Evolutionary conservation across 2,329 filamentous ascomycete species (phyloP), one percentile per base, ranked within the genome.

Genomic region (Karstenula rhodostoma): DNA sequence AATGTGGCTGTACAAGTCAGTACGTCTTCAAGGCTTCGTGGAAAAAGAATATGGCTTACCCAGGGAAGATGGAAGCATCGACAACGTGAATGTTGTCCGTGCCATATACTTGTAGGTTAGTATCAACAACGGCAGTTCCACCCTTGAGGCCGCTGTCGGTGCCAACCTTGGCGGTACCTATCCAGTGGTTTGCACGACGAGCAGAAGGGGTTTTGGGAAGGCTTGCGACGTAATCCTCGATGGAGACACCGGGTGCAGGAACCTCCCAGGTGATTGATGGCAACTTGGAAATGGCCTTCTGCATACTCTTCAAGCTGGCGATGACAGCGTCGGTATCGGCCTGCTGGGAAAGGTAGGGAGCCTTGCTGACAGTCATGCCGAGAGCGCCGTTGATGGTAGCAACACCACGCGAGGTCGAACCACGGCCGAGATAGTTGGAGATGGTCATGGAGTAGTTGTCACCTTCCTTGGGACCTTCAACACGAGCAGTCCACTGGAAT

Each of bases 401-500:
- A 47, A 84, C 80, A 49, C 88, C 88, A 42, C 87, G 81, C 15
- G 87, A 88, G n/a, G 83, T 84, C 23, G 85, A 80, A 43, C 89
- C 88, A 57, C 87, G 85, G 35, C 87, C 87, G 29, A 91, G 87
- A 76, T 91, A 90, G 64, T 82, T 80, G 49, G 75, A 78, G 62
- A 82, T 79, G 37, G 78, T 79, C 65, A 82, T 76, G 23, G 74
- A 72, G 57, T 69, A 55, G n/a, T 75, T 78, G 64, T 77, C 75
- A 40, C 73, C 75, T 40, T 74, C 70, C 56, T 80, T 82, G 48
- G 83, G 80, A 42, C 84, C 83, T 64, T 90, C 87, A 27, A 89
- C 87, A 64, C 88, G 84, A 46, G 87, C 84, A 10, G 88, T 90
- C 82, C 86, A 90, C 71, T 90, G 88, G 19, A 90, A 79, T 67